Evolutionary conservation across 345 rosid genomes (phyloP), one percentile per base, ranked within the genome.

Genomic region (Eutrema japonicum): DNA sequence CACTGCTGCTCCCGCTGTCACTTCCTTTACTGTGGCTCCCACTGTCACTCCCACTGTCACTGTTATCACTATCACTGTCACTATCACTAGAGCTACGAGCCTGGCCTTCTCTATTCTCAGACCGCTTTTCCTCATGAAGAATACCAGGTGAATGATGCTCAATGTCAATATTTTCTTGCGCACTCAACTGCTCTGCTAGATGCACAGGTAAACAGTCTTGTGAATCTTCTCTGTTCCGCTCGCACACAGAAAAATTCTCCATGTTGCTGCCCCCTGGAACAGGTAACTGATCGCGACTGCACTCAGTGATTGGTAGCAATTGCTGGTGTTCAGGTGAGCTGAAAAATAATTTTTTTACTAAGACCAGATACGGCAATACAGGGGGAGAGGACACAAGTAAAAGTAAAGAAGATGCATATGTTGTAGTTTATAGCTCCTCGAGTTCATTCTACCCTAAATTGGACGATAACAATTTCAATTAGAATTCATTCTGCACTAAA

Each of bases 1-100:
- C 97, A 82, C 99, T 92, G 67, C 91, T 93, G 72, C 96, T 95
- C 83, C 96, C 88, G 79, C 96, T 88, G 55, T 77, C 85, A 72
- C 92, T 91, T 53, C 83, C 85, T 55, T 81, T 68, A 63, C 90
- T 80, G 59, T 70, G 78, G 72, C 96, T 95, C 83, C 96, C 88
- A 78, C 96, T 88, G 51, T 77, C 85, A 72, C 92, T 91, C 57
- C 83, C 85, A 77, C 94, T 93, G 64, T 71, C 86, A 73, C 96
- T 87, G 78, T 83, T 88, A 51, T 80, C 92, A 52, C 93, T 88
- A 63, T 85, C 93, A 75, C 94, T 89, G 73, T 82, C 94, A 64
- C 92, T 91, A 69, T 86, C 92, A 57, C 97, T 89, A 77, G 96
- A 91, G 84, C 92, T 88, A 71, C 72, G 83, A 41, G 84, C 88